phyloP scores from a whole-genome alignment of 2,329 filamentous ascomycete species.

The Ophiostoma pallidulum region DNA sequence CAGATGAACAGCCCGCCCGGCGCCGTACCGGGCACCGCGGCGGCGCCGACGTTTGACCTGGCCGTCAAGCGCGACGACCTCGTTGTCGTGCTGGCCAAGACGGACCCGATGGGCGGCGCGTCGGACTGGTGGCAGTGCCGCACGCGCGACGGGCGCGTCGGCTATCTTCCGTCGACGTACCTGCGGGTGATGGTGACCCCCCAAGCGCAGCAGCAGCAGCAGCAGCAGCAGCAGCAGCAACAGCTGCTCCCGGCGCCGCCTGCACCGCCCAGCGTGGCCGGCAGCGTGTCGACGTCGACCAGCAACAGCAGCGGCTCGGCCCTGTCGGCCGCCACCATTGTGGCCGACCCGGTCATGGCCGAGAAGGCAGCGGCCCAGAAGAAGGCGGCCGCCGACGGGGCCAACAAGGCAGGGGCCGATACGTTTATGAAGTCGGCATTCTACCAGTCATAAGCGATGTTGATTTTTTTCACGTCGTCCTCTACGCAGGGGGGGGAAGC shows the following conservation, averaged over 20 bases:
- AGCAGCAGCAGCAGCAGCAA: constrained; percentile 4
- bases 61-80: constrained; percentile 91
- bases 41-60: constrained; percentile 67
- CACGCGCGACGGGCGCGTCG: constrained; percentile 78
- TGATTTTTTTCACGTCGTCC: neutral
- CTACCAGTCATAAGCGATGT: constrained; percentile 34
- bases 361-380: constrained; percentile 16
- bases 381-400: constrained; percentile 4
- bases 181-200: constrained; percentile 62
- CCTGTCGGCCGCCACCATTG: neutral
- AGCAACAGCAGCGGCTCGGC: constrained; percentile 38
- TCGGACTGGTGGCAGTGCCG: constrained; percentile 98
- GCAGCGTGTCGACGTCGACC: constrained; percentile 40
- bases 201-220: constrained; percentile 1
- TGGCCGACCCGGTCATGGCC: constrained; percentile 14
- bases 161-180: constrained; percentile 86
- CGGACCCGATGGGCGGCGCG: constrained; percentile 80
- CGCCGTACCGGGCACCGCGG: constrained; percentile 18
- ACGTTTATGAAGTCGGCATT: constrained; percentile 51
- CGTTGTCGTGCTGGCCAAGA: constrained; percentile 86
- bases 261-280: constrained; percentile 28
- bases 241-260: constrained; percentile 17
- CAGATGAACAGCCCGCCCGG: constrained; percentile 1
- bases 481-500: neutral
- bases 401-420: constrained; percentile 42